Conservation (phyloP, 2,329 filamentous ascomycete species). For the Scedosporium minutisporum region DNA sequence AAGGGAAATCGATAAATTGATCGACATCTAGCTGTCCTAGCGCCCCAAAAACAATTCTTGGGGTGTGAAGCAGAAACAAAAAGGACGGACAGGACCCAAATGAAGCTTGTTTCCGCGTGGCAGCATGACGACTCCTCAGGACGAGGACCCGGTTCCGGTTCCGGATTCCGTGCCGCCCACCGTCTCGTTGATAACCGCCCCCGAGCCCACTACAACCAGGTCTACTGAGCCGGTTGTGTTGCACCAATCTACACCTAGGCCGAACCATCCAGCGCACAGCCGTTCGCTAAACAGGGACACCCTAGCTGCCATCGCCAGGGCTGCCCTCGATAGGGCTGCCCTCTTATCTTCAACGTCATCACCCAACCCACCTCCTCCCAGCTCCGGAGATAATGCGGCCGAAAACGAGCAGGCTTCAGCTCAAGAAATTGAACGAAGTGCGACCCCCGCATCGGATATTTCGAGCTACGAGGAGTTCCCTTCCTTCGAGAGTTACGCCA, state of each 20-base stretch:
- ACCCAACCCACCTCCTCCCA: neutral
- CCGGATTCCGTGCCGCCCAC: neutral
- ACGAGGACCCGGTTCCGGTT: neutral
- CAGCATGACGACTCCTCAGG: neutral
- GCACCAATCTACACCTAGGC: neutral
- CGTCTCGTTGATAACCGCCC: neutral
- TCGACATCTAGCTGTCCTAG: neutral
- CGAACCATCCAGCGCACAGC: neutral
- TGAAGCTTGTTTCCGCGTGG: neutral
- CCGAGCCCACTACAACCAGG: slow-evolving; percentile 1
- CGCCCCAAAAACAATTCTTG: neutral
- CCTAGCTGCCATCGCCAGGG: neutral
- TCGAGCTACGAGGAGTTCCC: slow-evolving; percentile 1
- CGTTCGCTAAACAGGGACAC: neutral
- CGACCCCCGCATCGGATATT: neutral
- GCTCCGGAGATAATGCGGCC: neutral
- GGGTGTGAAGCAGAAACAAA: neutral
- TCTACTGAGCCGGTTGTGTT: neutral
- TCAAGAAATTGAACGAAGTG: neutral
- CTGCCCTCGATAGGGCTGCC: neutral
- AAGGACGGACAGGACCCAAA: neutral
- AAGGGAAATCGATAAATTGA: neutral
- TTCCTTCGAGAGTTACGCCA: slow-evolving; percentile 4
- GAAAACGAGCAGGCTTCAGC: neutral
- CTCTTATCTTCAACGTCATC: neutral